Evolutionary conservation across 345 rosid species (phyloP), one percentile per base, ranked within the genome.

Genomic region (Lepidium aucheri): DNA sequence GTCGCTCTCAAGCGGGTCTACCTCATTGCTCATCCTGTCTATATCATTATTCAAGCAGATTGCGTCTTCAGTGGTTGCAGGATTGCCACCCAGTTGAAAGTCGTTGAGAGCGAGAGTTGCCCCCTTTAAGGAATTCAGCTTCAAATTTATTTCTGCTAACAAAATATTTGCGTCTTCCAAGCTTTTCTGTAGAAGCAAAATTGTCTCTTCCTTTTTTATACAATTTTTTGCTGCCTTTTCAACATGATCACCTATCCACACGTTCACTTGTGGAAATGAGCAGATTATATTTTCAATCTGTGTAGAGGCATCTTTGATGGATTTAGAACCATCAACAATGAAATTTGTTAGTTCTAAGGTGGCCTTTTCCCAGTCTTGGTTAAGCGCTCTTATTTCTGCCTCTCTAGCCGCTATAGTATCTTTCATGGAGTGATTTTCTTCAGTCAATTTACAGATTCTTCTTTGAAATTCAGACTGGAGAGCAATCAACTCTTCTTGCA

Each of bases 291-390:
- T 86, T 74, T 67, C 86, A 74, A 89, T 75, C 63, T 85, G 86
- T 42, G 76, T 41, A 28, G 93, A 87, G 57, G 93, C 98, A 78
- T 82, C 91, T 67, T 77, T 80, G 52, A 92, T 87, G 56, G 95
- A 92, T 77, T 83, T 87, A 70, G 95, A 87, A 68, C 98, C 91
- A 74, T 87, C 91, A 17, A 82, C 55, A 41, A 92, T 89, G 77
- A 92, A 92, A 71, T 65, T 84, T 32, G 95, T 89, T 38, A 89
- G 82, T 65, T 92, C 97, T 60, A 87, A 73, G 63, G 84, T 84
- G 57, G 88, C 93, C 78, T 68, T 87, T 81, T 89, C 98, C 98
- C 98, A 92, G 66, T 83, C 89, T 70, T 65, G 68, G 72, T 76
- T 59, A 53, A 81, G 77, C 57, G 68, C 26, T 70, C 53, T 76